These are phyloP conservation scores for Luvunga scandens DNA, from an alignment of 345 rosid species.

Conservation along the genomic window DNA sequence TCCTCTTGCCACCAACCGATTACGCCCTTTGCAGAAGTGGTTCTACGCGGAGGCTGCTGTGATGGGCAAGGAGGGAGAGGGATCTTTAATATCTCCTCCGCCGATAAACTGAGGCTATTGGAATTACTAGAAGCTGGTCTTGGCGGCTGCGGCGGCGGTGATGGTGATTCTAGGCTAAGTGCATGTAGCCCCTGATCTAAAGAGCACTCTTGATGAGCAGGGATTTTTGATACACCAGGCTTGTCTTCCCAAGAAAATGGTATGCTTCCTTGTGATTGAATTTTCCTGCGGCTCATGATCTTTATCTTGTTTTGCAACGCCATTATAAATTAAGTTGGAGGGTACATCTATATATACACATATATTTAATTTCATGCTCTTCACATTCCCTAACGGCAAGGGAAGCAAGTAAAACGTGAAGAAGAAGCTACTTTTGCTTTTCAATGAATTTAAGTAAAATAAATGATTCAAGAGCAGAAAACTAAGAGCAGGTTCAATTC, in stretches of 20 bases:
- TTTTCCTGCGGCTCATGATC: slow-evolving; percentile 35
- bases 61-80: slow-evolving; percentile 44
- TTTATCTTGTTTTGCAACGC: background rate
- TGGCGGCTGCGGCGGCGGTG: background rate
- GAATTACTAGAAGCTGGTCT: background rate
- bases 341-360: background rate
- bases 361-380: slow-evolving; percentile 25
- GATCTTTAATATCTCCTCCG: background rate
- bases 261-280: slow-evolving; percentile 55
- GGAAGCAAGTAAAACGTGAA: slow-evolving; percentile 43
- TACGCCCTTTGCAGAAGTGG: slow-evolving; percentile 37
- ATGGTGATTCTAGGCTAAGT: slow-evolving; percentile 11
- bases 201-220: slow-evolving; percentile 16
- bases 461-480: slow-evolving; percentile 21
- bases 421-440: slow-evolving; percentile 15
- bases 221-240: slow-evolving; percentile 57
- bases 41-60: slow-evolving; percentile 22
- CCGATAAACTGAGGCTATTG: background rate
- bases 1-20: slow-evolving; percentile 42
- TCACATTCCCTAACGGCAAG: slow-evolving; percentile 26
- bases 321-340: background rate
- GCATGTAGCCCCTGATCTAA: slow-evolving; percentile 1
- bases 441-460: slow-evolving; percentile 5
- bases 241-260: slow-evolving; percentile 74
- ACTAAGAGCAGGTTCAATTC: background rate